Evolutionary conservation across 2,329 filamentous ascomycete species (phyloP), one percentile per base, ranked within the genome.

Genomic region (Aspergillus neotritici): DNA sequence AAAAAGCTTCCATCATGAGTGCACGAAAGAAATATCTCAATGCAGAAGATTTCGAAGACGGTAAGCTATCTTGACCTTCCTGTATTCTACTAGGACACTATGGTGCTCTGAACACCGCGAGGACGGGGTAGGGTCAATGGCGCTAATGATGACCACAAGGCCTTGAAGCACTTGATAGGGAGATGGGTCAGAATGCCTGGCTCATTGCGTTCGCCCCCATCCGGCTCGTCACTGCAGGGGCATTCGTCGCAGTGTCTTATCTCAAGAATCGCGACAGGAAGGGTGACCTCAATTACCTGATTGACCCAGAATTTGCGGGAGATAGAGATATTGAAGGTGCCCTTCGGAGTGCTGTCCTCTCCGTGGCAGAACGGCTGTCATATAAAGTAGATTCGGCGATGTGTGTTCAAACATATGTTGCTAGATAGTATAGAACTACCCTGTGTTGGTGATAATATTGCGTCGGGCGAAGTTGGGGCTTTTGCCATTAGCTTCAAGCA

Each of bases 151-250:
- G 28, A 39, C 14, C 32, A 38, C 29, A 37, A 62, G 58, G 57
- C 21, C 60, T 64, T n/a, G 42, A 52, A 36, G 56, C 51, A 14
- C 52, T 65, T 9, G 62, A 65, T 38, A 37, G 47, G 16, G 57
- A 61, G 41, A 57, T 64, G 49, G 57, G 57, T 31, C 56, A 53
- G 35, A 50, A 60, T 43, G 48, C 51, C 12, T 61, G 56, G 48
- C 54, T 64, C 31, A 46, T 52, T 14, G 58, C 62, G 7, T 65
- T 64, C 43, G 58, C 58, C 9, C 62, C 62, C 14, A 63, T 65
- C 34, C 55, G 50, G 36, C 42, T 65, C 11, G 53, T 65, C 37
- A 51, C 54, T 15, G 52, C 57, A 0, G 63, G 61, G 3, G 60
- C 60, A 1, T 65, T 62, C 44, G 52, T 65, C 13, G 60, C 61